Conservation (phyloP, 1,284 basidiomycete genomes). For the Marasmius oreades region DNA sequence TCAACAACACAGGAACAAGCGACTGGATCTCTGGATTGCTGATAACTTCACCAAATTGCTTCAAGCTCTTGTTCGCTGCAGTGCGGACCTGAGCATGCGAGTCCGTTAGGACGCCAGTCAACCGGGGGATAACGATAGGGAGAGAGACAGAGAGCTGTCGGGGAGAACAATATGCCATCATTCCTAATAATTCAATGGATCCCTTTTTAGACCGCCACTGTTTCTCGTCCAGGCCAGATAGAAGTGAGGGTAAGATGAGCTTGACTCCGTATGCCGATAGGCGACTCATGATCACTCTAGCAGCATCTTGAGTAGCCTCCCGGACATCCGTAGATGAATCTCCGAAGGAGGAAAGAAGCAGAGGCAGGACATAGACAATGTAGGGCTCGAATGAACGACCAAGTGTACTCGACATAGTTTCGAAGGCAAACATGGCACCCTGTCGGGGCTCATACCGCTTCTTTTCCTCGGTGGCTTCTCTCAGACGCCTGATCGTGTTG, state of each 20-base stretch:
- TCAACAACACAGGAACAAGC: constrained; percentile 89
- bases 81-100: constrained; percentile 95
- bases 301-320: constrained; percentile 92
- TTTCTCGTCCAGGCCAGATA: constrained; percentile 94
- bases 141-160: constrained; percentile 93
- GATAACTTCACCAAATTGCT: constrained; percentile 97
- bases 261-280: constrained; percentile 96
- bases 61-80: constrained; percentile 93
- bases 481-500: constrained; percentile 73
- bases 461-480: constrained; percentile 86
- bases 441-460: constrained; percentile 85
- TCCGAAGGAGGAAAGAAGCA: constrained; percentile 90
- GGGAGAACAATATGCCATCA: constrained; percentile 99
- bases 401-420: constrained; percentile 84
- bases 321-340: constrained; percentile 88
- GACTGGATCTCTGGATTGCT: constrained; percentile 93
- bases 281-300: constrained; percentile 93
- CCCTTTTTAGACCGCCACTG: constrained; percentile 99
- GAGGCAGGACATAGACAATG: constrained; percentile 81
- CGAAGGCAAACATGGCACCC: constrained; percentile 94
- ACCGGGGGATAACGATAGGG: constrained; percentile 93
- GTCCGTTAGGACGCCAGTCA: constrained; percentile 95
- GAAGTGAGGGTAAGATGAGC: constrained; percentile 86
- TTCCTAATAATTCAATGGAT: constrained; percentile 95
- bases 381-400: constrained; percentile 95